Percentiles rank a stretch among this genome's conserved stretches.
phyloP scores from a whole-genome alignment of 176 grass and related monocot genomes.

The Puccinellia tenuiflora region DNA sequence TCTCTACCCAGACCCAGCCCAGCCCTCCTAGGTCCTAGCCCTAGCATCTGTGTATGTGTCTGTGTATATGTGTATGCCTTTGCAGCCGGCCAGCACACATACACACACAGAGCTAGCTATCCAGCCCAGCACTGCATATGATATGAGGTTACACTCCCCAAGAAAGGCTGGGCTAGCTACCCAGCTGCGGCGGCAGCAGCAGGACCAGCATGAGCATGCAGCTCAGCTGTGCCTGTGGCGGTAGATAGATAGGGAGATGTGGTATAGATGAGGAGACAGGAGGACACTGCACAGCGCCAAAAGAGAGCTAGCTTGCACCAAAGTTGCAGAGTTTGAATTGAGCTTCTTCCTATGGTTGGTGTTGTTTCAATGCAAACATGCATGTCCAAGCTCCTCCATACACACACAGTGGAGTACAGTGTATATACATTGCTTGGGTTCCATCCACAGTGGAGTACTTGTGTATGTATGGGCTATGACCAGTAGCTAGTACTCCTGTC shows the following conservation, averaged over 20 bases:
- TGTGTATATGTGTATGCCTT: not conserved
- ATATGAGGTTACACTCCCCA: constrained; percentile 4
- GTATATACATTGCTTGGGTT: not conserved
- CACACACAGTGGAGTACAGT: not conserved
- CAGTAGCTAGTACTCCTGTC: not conserved
- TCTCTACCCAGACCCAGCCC: not conserved
- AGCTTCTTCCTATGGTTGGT: constrained; percentile 8
- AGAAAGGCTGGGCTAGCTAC: constrained; percentile 23
- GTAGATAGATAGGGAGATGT: not conserved
- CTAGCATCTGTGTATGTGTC: not conserved
- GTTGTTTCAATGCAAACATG: constrained; percentile 20
- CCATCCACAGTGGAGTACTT: not conserved
- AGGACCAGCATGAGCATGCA: not conserved
- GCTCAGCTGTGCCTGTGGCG: not conserved
- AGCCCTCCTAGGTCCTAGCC: too few species aligned
- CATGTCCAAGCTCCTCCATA: constrained; percentile 11
- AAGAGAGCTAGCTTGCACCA: not conserved
- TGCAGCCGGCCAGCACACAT: constrained; percentile 1
- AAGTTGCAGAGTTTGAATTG: constrained; percentile 14
- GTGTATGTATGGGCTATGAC: not conserved
- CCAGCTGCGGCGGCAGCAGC: not conserved
- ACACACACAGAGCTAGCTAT: not conserved
- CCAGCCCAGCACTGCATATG: not conserved
- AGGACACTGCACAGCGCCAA: not conserved
- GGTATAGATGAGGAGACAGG: not conserved